These are phyloP conservation scores for Sporothrix inflata DNA, from an alignment of 2,329 filamentous ascomycete species.

Conservation along the genomic window DNA sequence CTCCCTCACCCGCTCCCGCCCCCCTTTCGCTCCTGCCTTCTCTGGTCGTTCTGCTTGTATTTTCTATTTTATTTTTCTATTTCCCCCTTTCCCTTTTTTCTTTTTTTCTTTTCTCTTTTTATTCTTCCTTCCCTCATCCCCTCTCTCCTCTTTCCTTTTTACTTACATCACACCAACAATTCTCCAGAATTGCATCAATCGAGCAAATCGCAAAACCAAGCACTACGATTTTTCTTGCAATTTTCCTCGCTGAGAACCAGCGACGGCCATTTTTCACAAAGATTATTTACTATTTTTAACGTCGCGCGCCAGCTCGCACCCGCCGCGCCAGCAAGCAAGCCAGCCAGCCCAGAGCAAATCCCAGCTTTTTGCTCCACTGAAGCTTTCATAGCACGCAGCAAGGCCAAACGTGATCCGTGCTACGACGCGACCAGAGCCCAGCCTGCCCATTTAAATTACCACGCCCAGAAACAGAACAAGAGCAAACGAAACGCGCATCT, in stretches of 20 bases:
- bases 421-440: constrained; percentile 9
- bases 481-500: constrained; percentile 8
- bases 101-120: constrained; percentile 35
- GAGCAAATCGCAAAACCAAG: neutral
- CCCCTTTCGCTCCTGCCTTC: neutral
- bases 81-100: constrained; percentile 35
- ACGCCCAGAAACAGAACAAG: neutral
- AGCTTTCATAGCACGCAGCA: constrained; percentile 12
- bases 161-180: constrained; percentile 5
- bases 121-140: neutral
- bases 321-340: neutral
- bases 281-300: constrained; percentile 18
- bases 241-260: neutral
- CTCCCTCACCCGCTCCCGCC: neutral
- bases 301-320: neutral
- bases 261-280: neutral
- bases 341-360: constrained; percentile 5
- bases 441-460: constrained; percentile 22
- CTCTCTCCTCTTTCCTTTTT: neutral
- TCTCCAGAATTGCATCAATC: neutral
- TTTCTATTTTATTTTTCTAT: constrained; percentile 15
- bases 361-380: constrained; percentile 21
- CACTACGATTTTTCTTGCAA: neutral
- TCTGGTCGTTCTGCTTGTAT: neutral
- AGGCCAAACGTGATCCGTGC: constrained; percentile 14